A percentile compares a stretch with the other conserved stretches of the same genome.
These are phyloP conservation scores for Lophiotrema nucula DNA, from an alignment of 495 filamentous ascomycete species.

Conservation along the genomic window DNA sequence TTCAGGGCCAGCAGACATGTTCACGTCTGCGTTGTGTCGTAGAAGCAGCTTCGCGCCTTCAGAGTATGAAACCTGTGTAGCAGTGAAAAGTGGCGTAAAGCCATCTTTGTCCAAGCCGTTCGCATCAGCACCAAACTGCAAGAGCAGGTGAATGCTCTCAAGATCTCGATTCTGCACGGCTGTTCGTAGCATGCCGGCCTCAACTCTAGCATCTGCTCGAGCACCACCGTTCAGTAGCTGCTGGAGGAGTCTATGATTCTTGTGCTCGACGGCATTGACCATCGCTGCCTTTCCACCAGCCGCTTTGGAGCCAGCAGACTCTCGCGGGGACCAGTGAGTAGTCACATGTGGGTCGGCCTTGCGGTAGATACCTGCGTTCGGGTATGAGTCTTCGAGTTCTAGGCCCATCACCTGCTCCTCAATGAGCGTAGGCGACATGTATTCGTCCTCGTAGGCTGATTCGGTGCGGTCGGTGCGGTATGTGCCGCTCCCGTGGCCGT, in stretches of 20 bases:
- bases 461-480: too few species aligned
- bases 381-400: conserved; percentile 2
- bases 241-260: conserved; percentile 50
- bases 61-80: conserved; percentile 47
- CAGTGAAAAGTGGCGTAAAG: conserved; percentile 45
- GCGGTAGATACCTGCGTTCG: conserved; percentile 1
- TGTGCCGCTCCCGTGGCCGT: neutral
- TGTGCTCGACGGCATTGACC: conserved; percentile 32
- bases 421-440: neutral
- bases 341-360: conserved; percentile 41
- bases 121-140: conserved; percentile 51
- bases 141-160: conserved; percentile 49
- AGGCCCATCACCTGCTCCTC: conserved; percentile 6
- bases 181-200: conserved; percentile 40
- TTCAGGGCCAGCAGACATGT: conserved; percentile 43
- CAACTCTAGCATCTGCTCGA: conserved; percentile 43
- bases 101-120: conserved; percentile 46
- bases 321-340: conserved; percentile 45
- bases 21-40: conserved; percentile 53
- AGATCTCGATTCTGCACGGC: conserved; percentile 48
- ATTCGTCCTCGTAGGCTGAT: too few species aligned
- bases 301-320: conserved; percentile 37
- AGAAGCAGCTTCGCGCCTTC: conserved; percentile 49
- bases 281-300: conserved; percentile 44
- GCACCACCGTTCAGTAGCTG: conserved; percentile 54